Percentiles rank a stretch among this genome's conserved stretches.
These are phyloP conservation scores for Corchorus olitorius DNA, from an alignment of 345 rosid genomes.

Conservation along the genomic window DNA sequence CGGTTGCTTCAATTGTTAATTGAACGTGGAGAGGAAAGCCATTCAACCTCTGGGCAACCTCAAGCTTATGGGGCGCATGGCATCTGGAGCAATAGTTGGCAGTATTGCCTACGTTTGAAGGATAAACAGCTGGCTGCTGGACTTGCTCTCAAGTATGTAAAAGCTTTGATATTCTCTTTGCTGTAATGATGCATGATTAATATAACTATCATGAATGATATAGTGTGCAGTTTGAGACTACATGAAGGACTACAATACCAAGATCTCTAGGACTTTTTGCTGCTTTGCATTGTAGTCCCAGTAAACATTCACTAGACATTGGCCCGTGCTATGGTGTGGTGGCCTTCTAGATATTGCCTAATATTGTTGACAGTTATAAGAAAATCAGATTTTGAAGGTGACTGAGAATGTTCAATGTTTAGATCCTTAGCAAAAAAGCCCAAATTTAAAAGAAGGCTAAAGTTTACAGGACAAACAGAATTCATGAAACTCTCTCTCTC, in stretches of 20 bases:
- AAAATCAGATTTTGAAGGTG: no score
- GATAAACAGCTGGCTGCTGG: slow-evolving; percentile 86
- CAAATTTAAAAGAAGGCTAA: no score
- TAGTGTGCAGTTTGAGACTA: not conserved
- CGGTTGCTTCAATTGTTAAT: slow-evolving; percentile 81
- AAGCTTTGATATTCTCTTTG: slow-evolving; percentile 5
- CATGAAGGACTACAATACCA: slow-evolving; percentile 3
- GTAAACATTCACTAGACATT: not conserved
- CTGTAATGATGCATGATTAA: slow-evolving; percentile 6
- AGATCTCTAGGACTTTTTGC: not conserved
- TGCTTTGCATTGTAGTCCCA: not conserved
- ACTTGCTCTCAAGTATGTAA: slow-evolving; percentile 84
- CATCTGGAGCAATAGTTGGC: slow-evolving; percentile 87
- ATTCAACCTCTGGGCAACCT: slow-evolving; percentile 46
- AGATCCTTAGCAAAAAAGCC: no score
- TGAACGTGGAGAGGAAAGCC: slow-evolving; percentile 69
- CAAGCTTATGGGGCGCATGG: slow-evolving; percentile 61
- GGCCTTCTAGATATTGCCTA: no score
- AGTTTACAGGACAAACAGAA: no score
- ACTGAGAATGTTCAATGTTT: no score
- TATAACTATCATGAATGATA: not conserved
- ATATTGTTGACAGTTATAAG: no score
- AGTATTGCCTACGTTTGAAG: slow-evolving; percentile 94
- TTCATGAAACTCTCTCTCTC: no score
- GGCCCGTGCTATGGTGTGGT: no score